phyloP scores from a whole-genome alignment of 2,329 filamentous ascomycete genomes.

The Xylaria sp. region DNA sequence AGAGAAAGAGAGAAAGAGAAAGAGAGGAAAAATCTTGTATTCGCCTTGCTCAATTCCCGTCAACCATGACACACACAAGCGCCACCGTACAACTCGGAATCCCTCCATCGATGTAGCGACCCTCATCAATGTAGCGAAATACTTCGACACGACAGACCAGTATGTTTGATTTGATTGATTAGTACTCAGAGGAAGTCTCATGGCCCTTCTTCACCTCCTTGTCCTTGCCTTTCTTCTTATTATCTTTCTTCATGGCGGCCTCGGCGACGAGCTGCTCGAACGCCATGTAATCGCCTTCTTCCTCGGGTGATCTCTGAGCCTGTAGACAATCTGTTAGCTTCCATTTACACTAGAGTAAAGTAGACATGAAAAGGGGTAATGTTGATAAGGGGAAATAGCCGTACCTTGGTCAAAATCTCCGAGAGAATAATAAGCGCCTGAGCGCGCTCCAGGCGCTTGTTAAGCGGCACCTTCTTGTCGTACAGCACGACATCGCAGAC shows the following conservation, averaged over 20 bases:
- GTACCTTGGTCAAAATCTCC: conserved; percentile 81
- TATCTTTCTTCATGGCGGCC: conserved; percentile 90
- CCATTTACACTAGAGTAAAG: too few relatives aligned
- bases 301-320: conserved; percentile 85
- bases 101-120: too few relatives aligned
- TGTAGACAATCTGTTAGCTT: conserved; percentile 36
- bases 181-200: conserved; percentile 17
- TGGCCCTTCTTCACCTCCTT: conserved; percentile 38
- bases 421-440: conserved; percentile 84
- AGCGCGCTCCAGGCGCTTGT: conserved; percentile 85
- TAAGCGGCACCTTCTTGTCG: conserved; percentile 68
- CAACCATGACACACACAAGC: too few relatives aligned
- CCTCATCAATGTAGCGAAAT: neutral
- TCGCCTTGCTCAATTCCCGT: too few relatives aligned
- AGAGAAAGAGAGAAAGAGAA: too few relatives aligned
- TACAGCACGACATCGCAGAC: conserved; percentile 87
- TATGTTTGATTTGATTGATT: neutral
- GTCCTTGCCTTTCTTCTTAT: conserved; percentile 61
- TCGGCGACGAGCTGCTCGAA: conserved; percentile 98
- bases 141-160: neutral
- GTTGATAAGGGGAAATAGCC: conserved; percentile 17
- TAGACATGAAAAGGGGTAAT: neutral
- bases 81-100: too few relatives aligned
- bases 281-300: conserved; percentile 97
- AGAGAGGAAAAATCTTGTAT: too few relatives aligned